Conservation (phyloP, 371 early-diverging fungal genomes). For the Mortierella sp. region DNA sequence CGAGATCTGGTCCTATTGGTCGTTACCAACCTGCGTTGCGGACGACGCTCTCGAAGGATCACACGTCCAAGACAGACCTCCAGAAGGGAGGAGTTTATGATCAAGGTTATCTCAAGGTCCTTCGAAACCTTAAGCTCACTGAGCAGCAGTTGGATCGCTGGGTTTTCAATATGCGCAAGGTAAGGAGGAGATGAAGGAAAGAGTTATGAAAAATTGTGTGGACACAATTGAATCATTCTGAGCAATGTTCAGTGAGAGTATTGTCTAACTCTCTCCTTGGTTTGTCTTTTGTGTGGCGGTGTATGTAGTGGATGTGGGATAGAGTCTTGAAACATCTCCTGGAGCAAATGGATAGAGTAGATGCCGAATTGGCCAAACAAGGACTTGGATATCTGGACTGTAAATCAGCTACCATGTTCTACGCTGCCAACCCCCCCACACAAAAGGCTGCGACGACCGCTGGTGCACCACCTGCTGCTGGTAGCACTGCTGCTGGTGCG, state of each 20-base stretch:
- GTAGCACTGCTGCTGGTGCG: background rate
- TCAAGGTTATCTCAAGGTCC: slow-evolving; percentile 40
- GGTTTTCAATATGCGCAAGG: slow-evolving; percentile 49
- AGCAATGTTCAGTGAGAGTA: too few relatives aligned
- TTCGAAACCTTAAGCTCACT: slow-evolving; percentile 46
- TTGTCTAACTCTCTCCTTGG: too few relatives aligned
- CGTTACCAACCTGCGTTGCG: slow-evolving; percentile 50
- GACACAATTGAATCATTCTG: too few relatives aligned
- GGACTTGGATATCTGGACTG: slow-evolving; percentile 49
- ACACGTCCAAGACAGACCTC: slow-evolving; percentile 50
- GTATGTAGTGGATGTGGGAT: slow-evolving; percentile 40
- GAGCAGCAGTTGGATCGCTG: slow-evolving; percentile 51
- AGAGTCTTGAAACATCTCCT: slow-evolving; percentile 31
- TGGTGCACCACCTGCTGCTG: slow-evolving; percentile 8
- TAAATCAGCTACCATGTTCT: slow-evolving; percentile 53
- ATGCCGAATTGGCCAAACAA: slow-evolving; percentile 31
- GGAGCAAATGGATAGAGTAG: slow-evolving; percentile 46
- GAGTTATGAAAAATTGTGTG: too few relatives aligned
- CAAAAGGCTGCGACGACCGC: background rate
- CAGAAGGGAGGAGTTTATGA: slow-evolving; percentile 50
- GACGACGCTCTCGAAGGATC: slow-evolving; percentile 54
- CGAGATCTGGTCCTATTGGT: slow-evolving; percentile 28
- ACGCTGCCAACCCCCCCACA: slow-evolving; percentile 13
- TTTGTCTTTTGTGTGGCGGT: too few relatives aligned
- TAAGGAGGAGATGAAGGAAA: background rate